phyloP scores from a whole-genome alignment of 106 monocot genomes.

The Apostasia ramifera region DNA sequence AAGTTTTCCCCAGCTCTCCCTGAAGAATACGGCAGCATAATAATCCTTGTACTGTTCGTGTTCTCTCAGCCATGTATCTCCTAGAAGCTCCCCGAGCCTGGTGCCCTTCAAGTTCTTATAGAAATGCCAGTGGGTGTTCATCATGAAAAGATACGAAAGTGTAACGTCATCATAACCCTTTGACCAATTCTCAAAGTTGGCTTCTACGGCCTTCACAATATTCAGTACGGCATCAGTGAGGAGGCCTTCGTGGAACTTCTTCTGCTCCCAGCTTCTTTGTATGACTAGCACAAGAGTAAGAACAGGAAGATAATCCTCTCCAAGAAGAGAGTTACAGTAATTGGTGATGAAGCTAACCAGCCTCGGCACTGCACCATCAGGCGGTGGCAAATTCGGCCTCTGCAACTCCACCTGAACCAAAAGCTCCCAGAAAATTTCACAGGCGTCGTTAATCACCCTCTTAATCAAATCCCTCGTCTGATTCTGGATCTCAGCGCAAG shows the following conservation, averaged over 20 bases:
- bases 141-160: constrained; percentile 68
- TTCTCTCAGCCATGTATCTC: constrained; percentile 54
- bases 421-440: constrained; percentile 93
- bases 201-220: constrained; percentile 69
- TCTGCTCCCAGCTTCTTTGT: constrained; percentile 65
- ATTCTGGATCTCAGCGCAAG: constrained; percentile 64
- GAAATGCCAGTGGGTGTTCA: constrained; percentile 74
- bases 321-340: constrained; percentile 69
- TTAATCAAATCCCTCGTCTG: constrained; percentile 77
- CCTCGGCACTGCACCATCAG: constrained; percentile 60
- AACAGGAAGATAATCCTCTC: constrained; percentile 62
- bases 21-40: constrained; percentile 38
- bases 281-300: constrained; percentile 67
- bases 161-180: constrained; percentile 52
- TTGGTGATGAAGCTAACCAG: constrained; percentile 70
- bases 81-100: constrained; percentile 31
- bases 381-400: constrained; percentile 41
- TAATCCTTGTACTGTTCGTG: constrained; percentile 88
- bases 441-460: constrained; percentile 71
- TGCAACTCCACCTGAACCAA: constrained; percentile 86
- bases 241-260: constrained; percentile 55
- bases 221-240: constrained; percentile 51
- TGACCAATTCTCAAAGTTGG: constrained; percentile 70
- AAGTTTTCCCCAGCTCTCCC: constrained; percentile 83
- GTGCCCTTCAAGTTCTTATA: constrained; percentile 32